Conservation (phyloP, 345 rosid genomes). For the Streptanthus diversifolius region DNA sequence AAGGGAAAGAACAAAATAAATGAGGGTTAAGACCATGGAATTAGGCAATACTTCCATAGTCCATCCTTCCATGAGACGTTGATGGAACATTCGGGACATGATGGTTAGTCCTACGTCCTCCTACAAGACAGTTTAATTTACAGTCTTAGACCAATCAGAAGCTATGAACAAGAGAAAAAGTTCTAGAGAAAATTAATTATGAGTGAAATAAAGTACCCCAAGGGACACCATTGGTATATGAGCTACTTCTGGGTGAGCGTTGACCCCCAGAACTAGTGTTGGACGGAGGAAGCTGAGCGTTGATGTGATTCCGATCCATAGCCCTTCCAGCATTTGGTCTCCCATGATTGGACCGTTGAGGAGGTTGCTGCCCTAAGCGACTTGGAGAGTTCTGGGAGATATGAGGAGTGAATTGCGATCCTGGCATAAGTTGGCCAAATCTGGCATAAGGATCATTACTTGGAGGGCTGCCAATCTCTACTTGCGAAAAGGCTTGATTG, state of each 20-base stretch:
- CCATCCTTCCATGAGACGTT: constrained; percentile 83
- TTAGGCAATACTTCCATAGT: constrained; percentile 78
- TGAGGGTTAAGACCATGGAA: constrained; percentile 34
- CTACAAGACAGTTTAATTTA: background rate
- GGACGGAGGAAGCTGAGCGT: constrained; percentile 65
- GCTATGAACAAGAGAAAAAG: background rate
- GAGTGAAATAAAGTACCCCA: constrained; percentile 66
- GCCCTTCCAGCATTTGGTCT: constrained; percentile 51
- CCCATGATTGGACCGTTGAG: constrained; percentile 51
- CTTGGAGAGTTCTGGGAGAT: constrained; percentile 73
- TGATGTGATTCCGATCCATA: constrained; percentile 65
- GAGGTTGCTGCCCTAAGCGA: constrained; percentile 85
- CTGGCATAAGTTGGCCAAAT: constrained; percentile 45
- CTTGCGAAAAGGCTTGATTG: constrained; percentile 52
- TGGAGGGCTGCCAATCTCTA: constrained; percentile 69
- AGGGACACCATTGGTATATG: constrained; percentile 59
- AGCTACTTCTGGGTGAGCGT: constrained; percentile 76
- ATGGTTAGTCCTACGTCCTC: constrained; percentile 75
- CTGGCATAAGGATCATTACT: constrained; percentile 61
- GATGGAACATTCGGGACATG: constrained; percentile 67
- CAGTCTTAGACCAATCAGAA: constrained; percentile 1
- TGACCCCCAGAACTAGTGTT: constrained; percentile 57
- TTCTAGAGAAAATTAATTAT: background rate
- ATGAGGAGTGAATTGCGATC: constrained; percentile 44
- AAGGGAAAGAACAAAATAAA: constrained; percentile 34